These are phyloP conservation scores for Leishmania tarentolae DNA, from an alignment of 208 protist genomes.

Conservation along the genomic window DNA sequence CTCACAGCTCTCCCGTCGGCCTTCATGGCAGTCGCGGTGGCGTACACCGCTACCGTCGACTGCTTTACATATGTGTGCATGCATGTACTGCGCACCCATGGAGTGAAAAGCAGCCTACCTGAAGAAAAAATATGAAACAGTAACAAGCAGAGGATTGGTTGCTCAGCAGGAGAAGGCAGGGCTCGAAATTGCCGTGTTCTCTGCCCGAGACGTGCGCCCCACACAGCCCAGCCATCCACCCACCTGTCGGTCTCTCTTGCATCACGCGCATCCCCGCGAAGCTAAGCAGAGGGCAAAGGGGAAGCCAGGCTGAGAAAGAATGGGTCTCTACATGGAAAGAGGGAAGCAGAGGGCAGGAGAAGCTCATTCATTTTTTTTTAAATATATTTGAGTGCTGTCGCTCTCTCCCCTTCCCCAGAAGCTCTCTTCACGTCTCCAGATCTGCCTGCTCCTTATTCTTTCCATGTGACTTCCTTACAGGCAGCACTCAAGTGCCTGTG, in stretches of 20 bases:
- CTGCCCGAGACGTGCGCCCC: not conserved
- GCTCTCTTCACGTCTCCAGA: not conserved
- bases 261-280: not conserved
- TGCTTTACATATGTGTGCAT: not conserved
- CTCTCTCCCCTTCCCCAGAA: not conserved
- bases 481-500: not conserved
- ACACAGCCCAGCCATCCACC: too few species aligned
- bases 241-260: not conserved
- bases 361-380: not conserved
- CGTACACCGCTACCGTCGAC: not conserved
- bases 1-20: not conserved
- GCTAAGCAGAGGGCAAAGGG: not conserved
- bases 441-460: not conserved
- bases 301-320: not conserved
- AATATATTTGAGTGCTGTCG: not conserved
- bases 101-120: not conserved
- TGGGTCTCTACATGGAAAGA: not conserved
- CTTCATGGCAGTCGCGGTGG: not conserved
- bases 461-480: not conserved
- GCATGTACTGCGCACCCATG: not conserved
- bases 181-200: slow-evolving; percentile 4
- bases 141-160: not conserved
- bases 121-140: slow-evolving; percentile 18
- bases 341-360: not conserved
- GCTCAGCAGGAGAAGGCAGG: not conserved